Conservation (phyloP, 2,329 filamentous ascomycete genomes). For the Trichoderma arundinaceum region DNA sequence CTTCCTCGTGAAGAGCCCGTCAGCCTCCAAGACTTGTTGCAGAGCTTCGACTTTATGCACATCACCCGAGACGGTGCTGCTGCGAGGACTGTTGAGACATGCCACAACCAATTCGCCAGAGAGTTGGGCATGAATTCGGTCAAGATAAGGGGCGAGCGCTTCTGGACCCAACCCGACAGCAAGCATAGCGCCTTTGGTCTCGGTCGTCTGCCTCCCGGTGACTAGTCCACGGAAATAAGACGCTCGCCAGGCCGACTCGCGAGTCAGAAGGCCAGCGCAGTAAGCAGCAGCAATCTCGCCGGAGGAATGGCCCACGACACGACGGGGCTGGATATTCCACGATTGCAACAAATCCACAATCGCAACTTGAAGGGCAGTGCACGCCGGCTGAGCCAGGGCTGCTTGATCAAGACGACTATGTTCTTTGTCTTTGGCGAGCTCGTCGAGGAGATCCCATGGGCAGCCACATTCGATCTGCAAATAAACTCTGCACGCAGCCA, state of each 20-base stretch:
- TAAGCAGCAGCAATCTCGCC: conserved; percentile 31
- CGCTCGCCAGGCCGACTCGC: conserved; percentile 9
- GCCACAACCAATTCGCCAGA: conserved; percentile 20
- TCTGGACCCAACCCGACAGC: conserved; percentile 23
- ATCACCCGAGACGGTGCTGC: conserved; percentile 23
- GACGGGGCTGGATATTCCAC: conserved; percentile 12
- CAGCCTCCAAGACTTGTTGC: neutral
- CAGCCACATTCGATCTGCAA: neutral
- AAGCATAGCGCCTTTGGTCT: conserved; percentile 26
- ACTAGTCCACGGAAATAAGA: conserved; percentile 27
- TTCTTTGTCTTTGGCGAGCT: conserved; percentile 12
- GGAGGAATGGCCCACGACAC: conserved; percentile 26
- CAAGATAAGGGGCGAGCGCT: conserved; percentile 4
- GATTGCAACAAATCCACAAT: conserved; percentile 5
- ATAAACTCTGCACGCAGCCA: neutral
- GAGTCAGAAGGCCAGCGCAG: conserved; percentile 11
- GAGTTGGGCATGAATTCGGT: conserved; percentile 8
- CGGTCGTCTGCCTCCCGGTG: conserved; percentile 13
- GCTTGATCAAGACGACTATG: conserved; percentile 3
- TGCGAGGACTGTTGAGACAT: conserved; percentile 27
- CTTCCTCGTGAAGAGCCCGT: conserved; percentile 22
- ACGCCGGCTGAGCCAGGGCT: conserved; percentile 23
- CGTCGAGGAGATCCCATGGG: conserved; percentile 21
- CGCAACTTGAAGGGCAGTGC: conserved; percentile 23
- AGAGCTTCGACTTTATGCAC: conserved; percentile 13